These are phyloP conservation scores for Colletotrichum coccodes DNA, from an alignment of 2,329 filamentous ascomycete genomes.

Conservation along the genomic window DNA sequence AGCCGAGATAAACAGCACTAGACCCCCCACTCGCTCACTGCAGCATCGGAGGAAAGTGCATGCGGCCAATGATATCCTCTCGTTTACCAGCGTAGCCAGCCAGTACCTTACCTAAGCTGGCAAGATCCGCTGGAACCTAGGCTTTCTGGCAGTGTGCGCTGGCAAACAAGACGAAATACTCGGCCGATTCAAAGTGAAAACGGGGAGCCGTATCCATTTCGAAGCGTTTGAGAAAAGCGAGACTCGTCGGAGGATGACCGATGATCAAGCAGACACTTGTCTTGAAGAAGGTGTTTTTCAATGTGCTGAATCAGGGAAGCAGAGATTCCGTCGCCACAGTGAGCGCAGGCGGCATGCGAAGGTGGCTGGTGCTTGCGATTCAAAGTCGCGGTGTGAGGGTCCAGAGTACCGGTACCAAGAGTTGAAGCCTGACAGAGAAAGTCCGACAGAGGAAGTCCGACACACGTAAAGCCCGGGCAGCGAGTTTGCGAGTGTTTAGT, in stretches of 20 bases:
- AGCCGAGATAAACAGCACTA: not conserved
- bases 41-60: slow-evolving; percentile 1
- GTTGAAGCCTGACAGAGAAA: not conserved
- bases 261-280: slow-evolving; percentile 7
- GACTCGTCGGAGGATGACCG: slow-evolving; percentile 17
- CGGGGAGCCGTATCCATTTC: not conserved
- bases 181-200: not conserved
- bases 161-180: slow-evolving; percentile 2
- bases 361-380: slow-evolving; percentile 13
- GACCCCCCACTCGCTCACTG: slow-evolving; percentile 15
- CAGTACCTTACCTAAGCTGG: slow-evolving; percentile 19
- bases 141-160: slow-evolving; percentile 9
- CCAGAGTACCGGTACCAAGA: slow-evolving; percentile 12
- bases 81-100: not conserved
- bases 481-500: not conserved
- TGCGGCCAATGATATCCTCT: not conserved
- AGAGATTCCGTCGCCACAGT: not conserved
- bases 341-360: not conserved
- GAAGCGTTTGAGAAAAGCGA: not conserved
- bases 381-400: not conserved
- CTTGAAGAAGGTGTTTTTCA: not conserved
- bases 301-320: slow-evolving; percentile 13
- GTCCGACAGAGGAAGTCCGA: not conserved
- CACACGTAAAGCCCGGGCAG: not conserved
- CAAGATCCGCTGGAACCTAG: slow-evolving; percentile 9